A percentile compares a stretch with the other conserved stretches of the same genome.
Evolutionary conservation across 192 early-diverging fungal genomes (phyloP).

Genomic region (Podila verticillata): DNA sequence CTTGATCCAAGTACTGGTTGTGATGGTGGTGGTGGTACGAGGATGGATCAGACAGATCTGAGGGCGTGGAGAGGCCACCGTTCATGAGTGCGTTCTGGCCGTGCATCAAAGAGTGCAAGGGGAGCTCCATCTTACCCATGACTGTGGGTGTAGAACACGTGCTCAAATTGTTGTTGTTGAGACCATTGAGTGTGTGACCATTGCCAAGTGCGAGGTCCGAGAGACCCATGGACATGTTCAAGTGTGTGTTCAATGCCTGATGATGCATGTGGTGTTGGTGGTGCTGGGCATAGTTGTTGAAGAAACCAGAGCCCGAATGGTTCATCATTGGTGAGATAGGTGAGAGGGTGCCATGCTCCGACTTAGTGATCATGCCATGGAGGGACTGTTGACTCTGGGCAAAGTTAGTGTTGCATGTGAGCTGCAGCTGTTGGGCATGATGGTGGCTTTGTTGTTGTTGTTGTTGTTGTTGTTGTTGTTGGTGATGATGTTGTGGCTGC

Average conservation of each 20-base stretch:
- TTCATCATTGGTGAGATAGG: conserved; percentile 42
- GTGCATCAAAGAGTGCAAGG: conserved; percentile 29
- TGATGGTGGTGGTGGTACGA: conserved; percentile 4
- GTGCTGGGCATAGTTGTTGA: conserved; percentile 19
- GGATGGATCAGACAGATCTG: conserved; percentile 25
- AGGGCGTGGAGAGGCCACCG: conserved; percentile 26
- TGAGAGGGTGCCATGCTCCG: conserved; percentile 33
- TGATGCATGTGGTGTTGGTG: conserved; percentile 17
- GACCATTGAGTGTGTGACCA: not conserved
- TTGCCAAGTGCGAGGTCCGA: conserved; percentile 32
- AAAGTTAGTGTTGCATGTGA: conserved; percentile 37
- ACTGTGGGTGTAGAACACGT: conserved; percentile 11
- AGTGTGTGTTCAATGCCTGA: conserved; percentile 18
- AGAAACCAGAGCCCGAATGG: conserved; percentile 30
- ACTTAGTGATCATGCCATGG: conserved; percentile 23
- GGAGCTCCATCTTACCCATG: conserved; percentile 26
- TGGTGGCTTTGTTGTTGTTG: conserved; percentile 12
- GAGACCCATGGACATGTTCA: conserved; percentile 40
- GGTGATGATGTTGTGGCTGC: conserved; percentile 13
- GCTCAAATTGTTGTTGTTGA: not conserved
- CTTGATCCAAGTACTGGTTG: not conserved
- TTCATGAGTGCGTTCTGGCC: conserved; percentile 2
- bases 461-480: conserved; percentile 20
- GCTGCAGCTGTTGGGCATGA: conserved; percentile 26
- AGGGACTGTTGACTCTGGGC: conserved; percentile 5